A percentile compares a stretch with the other conserved stretches of the same genome.
Conservation (phyloP, 805 yeast genomes). For the Barnettozyma wickerhamii region DNA sequence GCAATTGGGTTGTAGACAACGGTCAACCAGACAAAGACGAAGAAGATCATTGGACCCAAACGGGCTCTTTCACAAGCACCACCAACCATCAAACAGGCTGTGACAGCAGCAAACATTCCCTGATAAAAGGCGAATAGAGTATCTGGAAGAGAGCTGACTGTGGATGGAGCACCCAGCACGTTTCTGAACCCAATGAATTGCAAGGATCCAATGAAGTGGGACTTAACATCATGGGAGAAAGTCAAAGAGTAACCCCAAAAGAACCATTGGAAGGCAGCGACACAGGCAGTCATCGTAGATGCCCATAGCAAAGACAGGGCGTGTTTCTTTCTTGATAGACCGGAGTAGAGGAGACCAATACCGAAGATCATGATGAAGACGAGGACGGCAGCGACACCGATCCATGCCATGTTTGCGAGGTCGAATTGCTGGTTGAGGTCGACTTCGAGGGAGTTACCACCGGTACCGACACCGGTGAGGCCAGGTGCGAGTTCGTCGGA, state of each 20-base stretch:
- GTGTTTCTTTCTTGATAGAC: slow-evolving; percentile 90
- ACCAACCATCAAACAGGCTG: slow-evolving; percentile 93
- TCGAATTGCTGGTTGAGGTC: slow-evolving; percentile 71
- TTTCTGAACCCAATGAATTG: slow-evolving; percentile 75
- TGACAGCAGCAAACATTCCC: slow-evolving; percentile 93
- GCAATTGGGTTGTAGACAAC: slow-evolving; percentile 95
- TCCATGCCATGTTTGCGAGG: slow-evolving; percentile 80
- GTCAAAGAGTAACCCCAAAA: slow-evolving; percentile 96
- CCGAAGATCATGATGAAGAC: slow-evolving; percentile 98
- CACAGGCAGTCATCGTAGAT: slow-evolving; percentile 79
- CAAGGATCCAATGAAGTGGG: slow-evolving; percentile 74
- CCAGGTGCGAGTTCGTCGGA: slow-evolving; percentile 20
- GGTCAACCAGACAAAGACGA: slow-evolving; percentile 90
- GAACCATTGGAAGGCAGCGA: slow-evolving; percentile 93
- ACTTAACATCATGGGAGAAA: slow-evolving; percentile 61
- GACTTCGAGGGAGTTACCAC: slow-evolving; percentile 72
- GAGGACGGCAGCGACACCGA: slow-evolving; percentile 68
- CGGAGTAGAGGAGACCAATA: slow-evolving; percentile 88
- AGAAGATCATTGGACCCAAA: slow-evolving; percentile 93
- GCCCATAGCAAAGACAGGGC: slow-evolving; percentile 96
- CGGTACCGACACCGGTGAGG: slow-evolving; percentile 60
- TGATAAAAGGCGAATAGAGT: slow-evolving; percentile 87
- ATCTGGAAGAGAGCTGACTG: slow-evolving; percentile 73
- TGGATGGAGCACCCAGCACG: slow-evolving; percentile 77
- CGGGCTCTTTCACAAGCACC: slow-evolving; percentile 98